These are phyloP conservation scores for Tulasnella sp. DNA, from an alignment of 768 basidiomycete species.

Conservation along the genomic window DNA sequence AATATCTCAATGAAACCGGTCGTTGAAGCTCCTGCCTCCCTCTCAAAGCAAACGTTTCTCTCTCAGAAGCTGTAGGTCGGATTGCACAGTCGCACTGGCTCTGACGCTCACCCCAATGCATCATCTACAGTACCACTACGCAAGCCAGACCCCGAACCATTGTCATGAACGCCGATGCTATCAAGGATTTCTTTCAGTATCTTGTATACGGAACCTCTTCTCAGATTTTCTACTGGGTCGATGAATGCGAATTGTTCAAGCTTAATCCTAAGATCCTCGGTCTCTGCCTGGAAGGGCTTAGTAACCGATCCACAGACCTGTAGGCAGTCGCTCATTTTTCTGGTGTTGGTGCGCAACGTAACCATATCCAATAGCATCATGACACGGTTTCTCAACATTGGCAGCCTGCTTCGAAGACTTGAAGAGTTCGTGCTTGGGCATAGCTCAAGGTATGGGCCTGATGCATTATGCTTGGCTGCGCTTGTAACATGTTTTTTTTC, in stretches of 20 bases:
- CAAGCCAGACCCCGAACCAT: background rate
- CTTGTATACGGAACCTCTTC: background rate
- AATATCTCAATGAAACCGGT: no score
- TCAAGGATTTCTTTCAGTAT: background rate
- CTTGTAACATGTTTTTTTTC: conserved; percentile 7
- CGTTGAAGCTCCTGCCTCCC: no score
- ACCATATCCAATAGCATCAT: conserved; percentile 35
- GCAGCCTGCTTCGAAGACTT: conserved; percentile 53
- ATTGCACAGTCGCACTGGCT: no score
- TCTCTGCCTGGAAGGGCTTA: background rate
- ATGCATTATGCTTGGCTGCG: background rate
- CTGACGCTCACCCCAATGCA: background rate
- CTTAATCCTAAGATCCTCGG: conserved; percentile 10
- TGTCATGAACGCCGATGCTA: background rate
- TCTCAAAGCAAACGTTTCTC: no score
- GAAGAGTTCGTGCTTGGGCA: conserved; percentile 41
- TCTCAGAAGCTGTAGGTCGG: no score
- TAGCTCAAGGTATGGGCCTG: conserved; percentile 36
- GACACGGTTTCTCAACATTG: conserved; percentile 53
- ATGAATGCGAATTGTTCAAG: background rate
- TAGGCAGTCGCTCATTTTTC: background rate
- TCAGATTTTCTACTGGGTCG: background rate
- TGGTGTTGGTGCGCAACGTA: background rate
- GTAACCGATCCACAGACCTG: background rate
- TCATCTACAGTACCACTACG: background rate